A percentile compares a stretch with the other conserved stretches of the same genome.
Evolutionary conservation across 371 early-diverging fungal genomes (phyloP).

Genomic region (Entomophthora muscae): DNA sequence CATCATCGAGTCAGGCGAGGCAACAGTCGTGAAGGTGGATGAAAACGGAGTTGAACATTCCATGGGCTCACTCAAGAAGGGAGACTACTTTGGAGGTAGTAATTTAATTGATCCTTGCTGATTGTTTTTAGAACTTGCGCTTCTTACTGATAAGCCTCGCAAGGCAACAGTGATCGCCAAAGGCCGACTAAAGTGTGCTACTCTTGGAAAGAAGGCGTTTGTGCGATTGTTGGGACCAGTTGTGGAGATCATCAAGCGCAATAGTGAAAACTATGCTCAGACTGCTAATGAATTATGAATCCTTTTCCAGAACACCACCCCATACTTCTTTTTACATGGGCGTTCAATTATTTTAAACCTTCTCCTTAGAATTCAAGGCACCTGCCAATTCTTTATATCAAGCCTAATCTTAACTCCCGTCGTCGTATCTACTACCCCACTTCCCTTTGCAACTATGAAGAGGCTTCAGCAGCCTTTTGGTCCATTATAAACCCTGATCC

Average conservation of each 20-base stretch:
- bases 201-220: constrained; percentile 71
- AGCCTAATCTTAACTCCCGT: no score
- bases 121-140: constrained; percentile 50
- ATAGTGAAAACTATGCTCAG: constrained; percentile 45
- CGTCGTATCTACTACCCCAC: no score
- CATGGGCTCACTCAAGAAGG: constrained; percentile 43
- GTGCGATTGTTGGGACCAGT: constrained; percentile 77
- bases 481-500: no score
- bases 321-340: no score
- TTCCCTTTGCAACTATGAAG: no score
- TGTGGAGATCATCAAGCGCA: constrained; percentile 67
- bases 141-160: constrained; percentile 68
- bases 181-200: constrained; percentile 67
- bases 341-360: no score
- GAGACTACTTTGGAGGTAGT: constrained; percentile 81
- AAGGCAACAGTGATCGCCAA: constrained; percentile 67
- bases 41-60: constrained; percentile 55
- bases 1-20: constrained; percentile 81
- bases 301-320: no score
- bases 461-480: no score
- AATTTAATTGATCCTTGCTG: neutral
- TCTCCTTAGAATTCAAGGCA: no score
- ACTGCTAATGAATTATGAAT: neutral
- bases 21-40: constrained; percentile 51
- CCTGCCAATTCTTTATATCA: no score